Conservation (phyloP, 164 flowering plant genomes). For the Warburgia ugandensis region DNA sequence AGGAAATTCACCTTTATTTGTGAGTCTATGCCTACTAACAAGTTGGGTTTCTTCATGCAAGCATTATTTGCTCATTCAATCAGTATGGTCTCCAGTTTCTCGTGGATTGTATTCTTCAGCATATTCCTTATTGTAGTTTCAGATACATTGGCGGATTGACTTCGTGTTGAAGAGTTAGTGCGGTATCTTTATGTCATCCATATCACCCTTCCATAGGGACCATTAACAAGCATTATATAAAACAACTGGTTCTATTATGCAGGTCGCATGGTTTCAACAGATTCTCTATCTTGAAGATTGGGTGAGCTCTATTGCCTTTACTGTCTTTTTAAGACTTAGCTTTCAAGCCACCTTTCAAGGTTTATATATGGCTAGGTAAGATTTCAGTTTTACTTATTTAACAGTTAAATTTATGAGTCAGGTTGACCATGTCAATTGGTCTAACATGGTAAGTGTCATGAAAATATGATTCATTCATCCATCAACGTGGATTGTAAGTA, state of each 20-base stretch:
- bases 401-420: too few relatives aligned
- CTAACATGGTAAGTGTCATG: too few relatives aligned
- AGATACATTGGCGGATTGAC: too few relatives aligned
- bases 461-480: too few relatives aligned
- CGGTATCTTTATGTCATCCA: too few relatives aligned
- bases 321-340: slow-evolving; percentile 86
- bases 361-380: slow-evolving; percentile 75
- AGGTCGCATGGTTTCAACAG: slow-evolving; percentile 51
- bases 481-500: too few relatives aligned
- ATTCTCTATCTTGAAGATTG: slow-evolving; percentile 55
- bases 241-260: slow-evolving; percentile 17
- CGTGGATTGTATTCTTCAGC: too few relatives aligned
- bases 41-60: slow-evolving; percentile 72
- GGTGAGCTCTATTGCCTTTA: slow-evolving; percentile 89
- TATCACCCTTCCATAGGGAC: too few relatives aligned
- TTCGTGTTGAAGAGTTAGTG: too few relatives aligned
- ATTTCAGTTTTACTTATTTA: not conserved
- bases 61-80: slow-evolving; percentile 63
- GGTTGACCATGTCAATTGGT: too few relatives aligned
- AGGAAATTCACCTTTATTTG: slow-evolving; percentile 71
- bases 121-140: too few relatives aligned
- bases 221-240: too few relatives aligned
- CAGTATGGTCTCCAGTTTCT: slow-evolving; percentile 30
- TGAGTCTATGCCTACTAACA: slow-evolving; percentile 60
- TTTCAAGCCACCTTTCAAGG: slow-evolving; percentile 65